A percentile compares a stretch with the other conserved stretches of the same genome.
These are phyloP conservation scores for Marchantia paleacea DNA, from an alignment of 225 moss, liverwort and hornwort species.

Conservation along the genomic window DNA sequence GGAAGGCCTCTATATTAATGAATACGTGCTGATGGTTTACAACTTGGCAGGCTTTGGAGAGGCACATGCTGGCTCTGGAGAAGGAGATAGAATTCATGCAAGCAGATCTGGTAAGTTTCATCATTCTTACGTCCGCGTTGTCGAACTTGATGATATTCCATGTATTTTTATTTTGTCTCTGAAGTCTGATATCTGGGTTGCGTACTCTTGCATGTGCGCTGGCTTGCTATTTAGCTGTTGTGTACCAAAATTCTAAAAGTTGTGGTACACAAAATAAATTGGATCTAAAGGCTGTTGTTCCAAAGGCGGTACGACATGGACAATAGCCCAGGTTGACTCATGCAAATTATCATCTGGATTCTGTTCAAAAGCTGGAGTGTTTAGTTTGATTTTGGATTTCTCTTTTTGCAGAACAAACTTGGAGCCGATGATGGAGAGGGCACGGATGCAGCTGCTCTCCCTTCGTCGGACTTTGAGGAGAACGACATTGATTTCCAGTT, in stretches of 20 bases:
- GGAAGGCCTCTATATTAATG: background rate
- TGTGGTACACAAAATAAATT: too few relatives aligned
- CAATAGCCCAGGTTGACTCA: background rate
- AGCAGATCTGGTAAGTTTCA: conserved; percentile 65
- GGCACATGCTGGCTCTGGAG: conserved; percentile 72
- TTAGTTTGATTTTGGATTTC: background rate
- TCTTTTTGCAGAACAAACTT: conserved; percentile 54
- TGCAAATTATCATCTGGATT: background rate
- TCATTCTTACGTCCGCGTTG: background rate
- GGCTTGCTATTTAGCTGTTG: too few relatives aligned
- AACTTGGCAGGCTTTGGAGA: conserved; percentile 67
- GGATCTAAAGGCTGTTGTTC: too few relatives aligned
- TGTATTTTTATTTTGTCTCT: too few relatives aligned
- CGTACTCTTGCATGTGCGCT: too few relatives aligned
- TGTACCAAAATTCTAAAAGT: too few relatives aligned
- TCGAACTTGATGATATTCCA: background rate
- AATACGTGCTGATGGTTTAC: background rate
- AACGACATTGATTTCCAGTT: background rate
- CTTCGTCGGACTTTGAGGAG: conserved; percentile 32
- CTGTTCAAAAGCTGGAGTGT: background rate
- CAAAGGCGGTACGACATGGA: too few relatives aligned
- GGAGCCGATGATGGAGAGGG: conserved; percentile 39
- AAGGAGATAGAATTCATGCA: conserved; percentile 68
- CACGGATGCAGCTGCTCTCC: conserved; percentile 27
- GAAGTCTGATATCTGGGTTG: too few relatives aligned